Percentiles rank a stretch among this genome's conserved stretches.
These are phyloP conservation scores for Combretum micranthum DNA, from an alignment of 345 rosid species.

Conservation along the genomic window DNA sequence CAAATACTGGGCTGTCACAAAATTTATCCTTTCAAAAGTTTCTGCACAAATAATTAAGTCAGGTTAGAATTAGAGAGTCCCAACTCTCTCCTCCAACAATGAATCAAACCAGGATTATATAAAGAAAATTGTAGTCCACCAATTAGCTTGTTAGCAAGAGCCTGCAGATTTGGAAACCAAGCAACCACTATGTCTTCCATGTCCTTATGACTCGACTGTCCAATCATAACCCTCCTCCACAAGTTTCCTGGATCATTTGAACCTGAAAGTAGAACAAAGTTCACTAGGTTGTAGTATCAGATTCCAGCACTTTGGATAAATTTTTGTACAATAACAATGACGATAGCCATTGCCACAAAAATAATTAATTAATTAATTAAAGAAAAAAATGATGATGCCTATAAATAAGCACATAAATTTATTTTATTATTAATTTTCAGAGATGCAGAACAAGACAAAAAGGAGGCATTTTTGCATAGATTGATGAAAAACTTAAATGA, in stretches of 20 bases:
- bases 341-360: too few relatives aligned
- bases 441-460: slow-evolving; percentile 1
- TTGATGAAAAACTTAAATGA: neutral
- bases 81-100: neutral
- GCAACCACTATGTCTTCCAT: slow-evolving; percentile 46
- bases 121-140: slow-evolving; percentile 39
- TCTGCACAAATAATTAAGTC: slow-evolving; percentile 26
- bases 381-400: too few relatives aligned
- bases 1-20: slow-evolving; percentile 23
- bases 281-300: neutral
- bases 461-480: too few relatives aligned
- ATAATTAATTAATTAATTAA: too few relatives aligned
- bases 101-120: slow-evolving; percentile 4
- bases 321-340: too few relatives aligned
- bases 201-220: slow-evolving; percentile 55
- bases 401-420: too few relatives aligned
- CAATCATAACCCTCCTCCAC: slow-evolving; percentile 87
- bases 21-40: slow-evolving; percentile 50
- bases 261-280: slow-evolving; percentile 27
- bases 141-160: slow-evolving; percentile 51
- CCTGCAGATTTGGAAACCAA: slow-evolving; percentile 63
- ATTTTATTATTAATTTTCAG: too few relatives aligned
- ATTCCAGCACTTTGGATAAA: too few relatives aligned
- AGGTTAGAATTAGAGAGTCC: neutral
- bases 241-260: slow-evolving; percentile 51